Percentiles rank a stretch among this genome's conserved stretches.
Evolutionary conservation across 2,329 filamentous ascomycete genomes (phyloP).

Genomic region (Talaromyces rugulosus): DNA sequence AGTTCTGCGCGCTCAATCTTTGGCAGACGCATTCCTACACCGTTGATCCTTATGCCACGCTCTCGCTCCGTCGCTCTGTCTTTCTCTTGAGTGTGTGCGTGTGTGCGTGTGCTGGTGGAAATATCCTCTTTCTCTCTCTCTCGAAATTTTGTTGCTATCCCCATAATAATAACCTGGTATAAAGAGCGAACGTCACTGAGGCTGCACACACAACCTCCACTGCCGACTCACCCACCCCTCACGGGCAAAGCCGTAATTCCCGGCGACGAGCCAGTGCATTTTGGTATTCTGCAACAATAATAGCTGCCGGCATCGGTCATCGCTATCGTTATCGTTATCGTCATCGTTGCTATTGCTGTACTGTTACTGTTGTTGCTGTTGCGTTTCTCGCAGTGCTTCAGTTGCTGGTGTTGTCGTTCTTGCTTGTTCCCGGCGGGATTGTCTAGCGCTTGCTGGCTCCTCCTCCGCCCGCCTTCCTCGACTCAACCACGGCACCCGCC

Average conservation of each 20-base stretch:
- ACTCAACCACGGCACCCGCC: neutral
- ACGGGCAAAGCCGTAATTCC: neutral
- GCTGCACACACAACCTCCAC: neutral
- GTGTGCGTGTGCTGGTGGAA: neutral
- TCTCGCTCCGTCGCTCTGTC: conserved; percentile 1
- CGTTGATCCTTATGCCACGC: conserved; percentile 15
- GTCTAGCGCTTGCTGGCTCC: neutral
- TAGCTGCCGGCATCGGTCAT: neutral
- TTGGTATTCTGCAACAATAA: neutral
- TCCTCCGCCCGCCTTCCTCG: neutral
- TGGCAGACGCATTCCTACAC: conserved; percentile 16
- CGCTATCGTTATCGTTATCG: too few relatives aligned
- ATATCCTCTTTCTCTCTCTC: neutral
- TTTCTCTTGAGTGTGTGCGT: neutral
- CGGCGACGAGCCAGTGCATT: neutral
- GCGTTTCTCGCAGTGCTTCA: too few relatives aligned
- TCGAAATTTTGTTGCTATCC: neutral
- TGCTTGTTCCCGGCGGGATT: neutral
- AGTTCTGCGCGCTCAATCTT: neutral
- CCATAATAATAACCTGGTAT: neutral
- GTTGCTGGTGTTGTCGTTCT: neutral
- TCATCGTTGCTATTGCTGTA: too few relatives aligned
- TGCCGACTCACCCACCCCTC: neutral
- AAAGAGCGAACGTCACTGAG: neutral
- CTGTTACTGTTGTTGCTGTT: neutral